phyloP scores from a whole-genome alignment of 352 stramenopile species.

The Phytophthora rubi region DNA sequence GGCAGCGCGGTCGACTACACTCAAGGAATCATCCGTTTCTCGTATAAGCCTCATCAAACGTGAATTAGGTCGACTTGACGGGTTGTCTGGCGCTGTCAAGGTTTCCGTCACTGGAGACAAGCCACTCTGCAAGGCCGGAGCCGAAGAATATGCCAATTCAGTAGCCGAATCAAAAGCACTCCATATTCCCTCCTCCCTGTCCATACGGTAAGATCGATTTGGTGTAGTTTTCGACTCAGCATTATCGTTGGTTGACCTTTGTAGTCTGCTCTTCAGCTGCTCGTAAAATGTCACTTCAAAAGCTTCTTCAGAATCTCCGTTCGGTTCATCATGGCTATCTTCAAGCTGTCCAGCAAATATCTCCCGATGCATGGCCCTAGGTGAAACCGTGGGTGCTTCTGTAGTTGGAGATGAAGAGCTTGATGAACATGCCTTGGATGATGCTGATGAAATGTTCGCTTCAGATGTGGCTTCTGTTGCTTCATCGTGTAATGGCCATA shows the following conservation, averaged over 20 bases:
- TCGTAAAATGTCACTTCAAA: constrained; percentile 28
- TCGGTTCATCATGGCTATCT: constrained; percentile 7
- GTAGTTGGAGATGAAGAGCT: constrained; percentile 17
- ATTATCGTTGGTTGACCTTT: neutral
- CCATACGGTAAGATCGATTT: neutral
- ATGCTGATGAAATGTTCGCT: neutral
- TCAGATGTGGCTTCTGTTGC: neutral
- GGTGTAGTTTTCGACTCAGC: neutral
- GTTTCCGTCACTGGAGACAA: neutral
- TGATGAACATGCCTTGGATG: neutral
- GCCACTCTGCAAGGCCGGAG: neutral
- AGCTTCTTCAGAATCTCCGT: constrained; percentile 4
- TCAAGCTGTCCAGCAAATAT: constrained; percentile 1
- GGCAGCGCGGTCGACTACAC: constrained; percentile 64
- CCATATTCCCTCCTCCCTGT: neutral
- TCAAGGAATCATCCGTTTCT: constrained; percentile 77
- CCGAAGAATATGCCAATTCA: neutral
- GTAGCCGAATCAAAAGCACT: constrained; percentile 11
- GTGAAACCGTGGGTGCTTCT: constrained; percentile 5
- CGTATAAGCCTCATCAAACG: constrained; percentile 52
- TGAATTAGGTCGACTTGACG: constrained; percentile 15
- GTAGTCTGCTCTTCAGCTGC: constrained; percentile 27
- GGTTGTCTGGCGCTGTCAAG: neutral
- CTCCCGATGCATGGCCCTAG: neutral
- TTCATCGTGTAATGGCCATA: constrained; percentile 37